These are phyloP conservation scores for Vaccinium corymbosum DNA, from an alignment of 148 eudicot genomes.

Conservation along the genomic window DNA sequence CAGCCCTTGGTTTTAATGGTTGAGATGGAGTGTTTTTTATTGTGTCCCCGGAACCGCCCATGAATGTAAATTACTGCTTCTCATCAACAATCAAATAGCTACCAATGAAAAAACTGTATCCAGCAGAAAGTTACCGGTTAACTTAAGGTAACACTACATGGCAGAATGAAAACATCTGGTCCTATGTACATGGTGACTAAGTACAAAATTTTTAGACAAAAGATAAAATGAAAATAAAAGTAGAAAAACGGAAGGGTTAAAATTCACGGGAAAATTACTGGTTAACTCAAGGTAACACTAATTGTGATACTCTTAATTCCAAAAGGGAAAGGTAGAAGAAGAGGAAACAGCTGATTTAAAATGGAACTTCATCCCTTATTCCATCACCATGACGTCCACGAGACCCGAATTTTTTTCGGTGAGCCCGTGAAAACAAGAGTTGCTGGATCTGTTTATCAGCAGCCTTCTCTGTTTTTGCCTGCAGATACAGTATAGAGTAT, in stretches of 20 bases:
- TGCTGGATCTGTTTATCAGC: conserved; percentile 52
- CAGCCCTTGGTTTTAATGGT: too few relatives aligned
- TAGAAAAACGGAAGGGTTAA: not conserved
- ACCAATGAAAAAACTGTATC: not conserved
- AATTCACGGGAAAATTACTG: not conserved
- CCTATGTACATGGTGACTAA: not conserved
- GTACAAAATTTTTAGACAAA: not conserved
- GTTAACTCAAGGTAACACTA: not conserved
- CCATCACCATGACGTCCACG: conserved; percentile 14
- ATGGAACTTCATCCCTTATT: conserved; percentile 14
- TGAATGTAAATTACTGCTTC: not conserved
- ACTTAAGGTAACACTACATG: not conserved
- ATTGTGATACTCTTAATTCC: not conserved
- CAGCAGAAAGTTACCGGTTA: not conserved
- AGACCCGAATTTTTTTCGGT: conserved; percentile 29
- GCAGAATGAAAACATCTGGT: not conserved
- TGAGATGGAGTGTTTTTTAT: too few relatives aligned
- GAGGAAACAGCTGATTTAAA: not conserved
- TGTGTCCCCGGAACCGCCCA: too few relatives aligned
- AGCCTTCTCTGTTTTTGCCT: conserved; percentile 41
- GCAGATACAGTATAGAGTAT: conserved; percentile 16
- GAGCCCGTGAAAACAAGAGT: conserved; percentile 39
- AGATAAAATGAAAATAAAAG: not conserved
- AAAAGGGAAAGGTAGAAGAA: not conserved
- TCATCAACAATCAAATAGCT: not conserved